A percentile compares a stretch with the other conserved stretches of the same genome.
Conservation (phyloP, 768 basidiomycete genomes). For the Dictyophora rubrovolvata region DNA sequence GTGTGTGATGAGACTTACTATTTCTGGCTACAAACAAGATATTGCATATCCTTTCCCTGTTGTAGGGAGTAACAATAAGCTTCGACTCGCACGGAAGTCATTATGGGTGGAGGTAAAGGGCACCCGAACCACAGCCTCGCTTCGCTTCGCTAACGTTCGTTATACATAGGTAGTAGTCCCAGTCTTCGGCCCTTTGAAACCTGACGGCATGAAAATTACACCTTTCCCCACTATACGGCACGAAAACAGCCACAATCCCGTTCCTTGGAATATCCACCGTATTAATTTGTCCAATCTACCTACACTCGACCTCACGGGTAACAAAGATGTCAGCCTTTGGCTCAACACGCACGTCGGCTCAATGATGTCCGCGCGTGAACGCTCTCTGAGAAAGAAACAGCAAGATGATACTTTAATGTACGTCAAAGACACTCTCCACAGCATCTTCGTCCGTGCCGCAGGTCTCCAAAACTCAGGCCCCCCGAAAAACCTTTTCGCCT, state of each 20-base stretch:
- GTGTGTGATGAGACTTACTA: constrained; percentile 22
- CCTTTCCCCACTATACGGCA: constrained; percentile 17
- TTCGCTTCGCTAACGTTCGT: background rate
- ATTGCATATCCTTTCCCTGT: constrained; percentile 38
- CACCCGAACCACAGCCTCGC: background rate
- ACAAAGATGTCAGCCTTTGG: no score
- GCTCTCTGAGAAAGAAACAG: no score
- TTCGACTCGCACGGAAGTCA: constrained; percentile 46
- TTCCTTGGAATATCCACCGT: no score
- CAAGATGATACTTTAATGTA: no score
- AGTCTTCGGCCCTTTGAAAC: constrained; percentile 13
- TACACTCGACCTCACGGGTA: no score
- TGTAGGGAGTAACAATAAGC: constrained; percentile 24
- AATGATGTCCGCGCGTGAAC: no score
- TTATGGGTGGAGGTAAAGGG: constrained; percentile 32
- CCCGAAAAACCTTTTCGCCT: constrained; percentile 15
- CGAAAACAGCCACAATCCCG: constrained; percentile 2
- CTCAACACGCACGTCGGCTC: no score
- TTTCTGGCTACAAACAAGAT: constrained; percentile 19
- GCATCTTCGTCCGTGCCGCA: constrained; percentile 18
- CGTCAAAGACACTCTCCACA: no score
- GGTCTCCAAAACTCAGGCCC: constrained; percentile 17
- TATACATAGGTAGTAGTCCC: constrained; percentile 18
- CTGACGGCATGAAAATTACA: constrained; percentile 14
- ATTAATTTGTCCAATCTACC: no score